Conservation (phyloP, 768 basidiomycete species). For the Suillus decipiens region DNA sequence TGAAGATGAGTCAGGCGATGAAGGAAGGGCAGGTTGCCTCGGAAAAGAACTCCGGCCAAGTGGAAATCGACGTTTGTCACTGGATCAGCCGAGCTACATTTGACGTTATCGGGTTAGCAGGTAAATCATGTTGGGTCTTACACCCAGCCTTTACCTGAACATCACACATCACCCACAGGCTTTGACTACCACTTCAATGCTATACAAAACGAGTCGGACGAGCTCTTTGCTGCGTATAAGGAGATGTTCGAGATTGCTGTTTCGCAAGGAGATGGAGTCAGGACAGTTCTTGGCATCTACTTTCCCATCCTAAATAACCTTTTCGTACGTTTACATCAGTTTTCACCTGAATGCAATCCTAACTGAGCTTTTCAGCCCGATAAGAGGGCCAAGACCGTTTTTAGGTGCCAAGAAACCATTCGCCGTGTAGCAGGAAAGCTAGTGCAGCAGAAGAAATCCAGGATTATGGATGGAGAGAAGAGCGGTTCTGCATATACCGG, state of each 20-base stretch:
- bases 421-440: conserved; percentile 70
- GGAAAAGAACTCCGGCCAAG: conserved; percentile 28
- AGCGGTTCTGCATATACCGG: conserved; percentile 53
- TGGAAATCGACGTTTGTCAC: conserved; percentile 69
- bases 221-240: conserved; percentile 76
- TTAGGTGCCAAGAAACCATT: conserved; percentile 62
- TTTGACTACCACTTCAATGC: conserved; percentile 89
- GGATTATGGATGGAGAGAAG: conserved; percentile 61
- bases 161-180: conserved; percentile 40
- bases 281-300: conserved; percentile 55
- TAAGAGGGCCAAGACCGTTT: conserved; percentile 47
- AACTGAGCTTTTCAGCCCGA: conserved; percentile 48
- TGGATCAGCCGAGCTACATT: conserved; percentile 87
- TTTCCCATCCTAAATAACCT: conserved; percentile 54
- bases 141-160: not conserved
- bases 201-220: conserved; percentile 76
- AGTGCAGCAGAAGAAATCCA: conserved; percentile 77
- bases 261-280: conserved; percentile 50
- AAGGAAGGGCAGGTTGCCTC: conserved; percentile 20
- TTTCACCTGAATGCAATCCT: not conserved
- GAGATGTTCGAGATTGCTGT: conserved; percentile 82
- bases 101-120: conserved; percentile 90
- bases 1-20: conserved; percentile 41
- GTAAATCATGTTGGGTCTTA: conserved; percentile 38
- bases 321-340: conserved; percentile 48